Conservation (phyloP, 2,329 filamentous ascomycete genomes). For the Fusarium sp. region DNA sequence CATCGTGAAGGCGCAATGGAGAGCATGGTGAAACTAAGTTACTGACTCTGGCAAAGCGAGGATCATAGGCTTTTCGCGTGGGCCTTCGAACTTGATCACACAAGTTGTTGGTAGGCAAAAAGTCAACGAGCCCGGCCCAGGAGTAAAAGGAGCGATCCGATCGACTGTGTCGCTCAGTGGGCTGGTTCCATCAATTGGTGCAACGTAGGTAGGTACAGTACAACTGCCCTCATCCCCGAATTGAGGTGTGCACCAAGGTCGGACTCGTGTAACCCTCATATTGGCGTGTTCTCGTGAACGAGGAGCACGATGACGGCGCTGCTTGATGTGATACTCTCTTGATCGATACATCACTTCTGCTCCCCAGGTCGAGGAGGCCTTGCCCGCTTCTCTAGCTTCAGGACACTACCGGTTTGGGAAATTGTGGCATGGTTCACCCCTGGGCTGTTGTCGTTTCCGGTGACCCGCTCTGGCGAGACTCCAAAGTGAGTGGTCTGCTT, state of each 20-base stretch:
- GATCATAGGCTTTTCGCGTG: neutral
- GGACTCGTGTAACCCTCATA: constrained; percentile 33
- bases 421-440: constrained; percentile 33
- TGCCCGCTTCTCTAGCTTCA: constrained; percentile 28
- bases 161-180: neutral
- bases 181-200: constrained; percentile 3
- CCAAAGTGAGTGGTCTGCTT: constrained; percentile 31
- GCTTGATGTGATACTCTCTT: constrained; percentile 19
- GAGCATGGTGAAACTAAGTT: constrained; percentile 11
- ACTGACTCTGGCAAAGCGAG: neutral
- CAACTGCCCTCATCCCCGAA: neutral
- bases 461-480: constrained; percentile 44
- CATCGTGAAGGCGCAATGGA: constrained; percentile 1
- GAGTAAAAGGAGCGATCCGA: neutral
- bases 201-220: neutral
- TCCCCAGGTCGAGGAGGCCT: constrained; percentile 3
- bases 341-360: constrained; percentile 33
- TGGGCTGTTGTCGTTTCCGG: constrained; percentile 42
- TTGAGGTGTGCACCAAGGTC: constrained; percentile 5
- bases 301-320: constrained; percentile 37
- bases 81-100: neutral
- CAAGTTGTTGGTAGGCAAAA: neutral
- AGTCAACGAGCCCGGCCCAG: neutral
- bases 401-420: constrained; percentile 38
- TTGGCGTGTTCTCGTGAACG: constrained; percentile 36